Evolutionary conservation across 2,329 filamentous ascomycete species (phyloP), one percentile per base, ranked within the genome.

Genomic region (Ophiostoma perfectum): DNA sequence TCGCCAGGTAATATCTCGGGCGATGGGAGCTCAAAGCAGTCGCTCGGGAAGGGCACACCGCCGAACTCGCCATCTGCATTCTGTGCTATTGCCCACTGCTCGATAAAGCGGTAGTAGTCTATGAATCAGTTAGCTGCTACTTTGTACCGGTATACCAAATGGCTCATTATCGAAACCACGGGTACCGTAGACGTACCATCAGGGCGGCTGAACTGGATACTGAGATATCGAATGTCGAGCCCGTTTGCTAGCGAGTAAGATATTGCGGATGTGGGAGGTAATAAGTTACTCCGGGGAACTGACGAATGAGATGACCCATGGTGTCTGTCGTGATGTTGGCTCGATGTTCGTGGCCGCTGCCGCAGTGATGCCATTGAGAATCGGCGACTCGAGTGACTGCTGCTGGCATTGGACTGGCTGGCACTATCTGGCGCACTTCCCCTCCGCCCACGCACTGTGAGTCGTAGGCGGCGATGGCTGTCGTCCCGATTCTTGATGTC

Each of bases 181-280:
- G 27, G 27, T 27, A 27, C 27, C 27, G 6, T 2, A 60, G 67
- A 68, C 76, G 74, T 75, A 83, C 82, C 82, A 72, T 81, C 78
- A 41, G 79, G 76, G 60, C 79, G 78, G 58, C 79, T 82, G 71
- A 84, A 84, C 67, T 84, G 82, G 60, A 84, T 79, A 5, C 80
- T 80, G 41, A 84, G 75, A 73, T 83, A 81, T 65, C 80, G 78
- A 65, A 84, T 81, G 69, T 82, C 81, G 16, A 80, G 72, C 3
- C 75, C 71, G 55, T 69, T 73, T 12, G 70, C 71, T 39, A 73
- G 67, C 39, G 73, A 71, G 27, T 71, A 70, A 5, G 73, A 72
- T 2, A 72, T 67, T 8, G 42, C 36, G 3, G 70, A 69, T 0
- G 70, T 67, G 12, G 65, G 44, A 7, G 70, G 68, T 5, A 67